phyloP scores from a whole-genome alignment of 371 early-diverging fungal species.

The Mycotypha africana region DNA sequence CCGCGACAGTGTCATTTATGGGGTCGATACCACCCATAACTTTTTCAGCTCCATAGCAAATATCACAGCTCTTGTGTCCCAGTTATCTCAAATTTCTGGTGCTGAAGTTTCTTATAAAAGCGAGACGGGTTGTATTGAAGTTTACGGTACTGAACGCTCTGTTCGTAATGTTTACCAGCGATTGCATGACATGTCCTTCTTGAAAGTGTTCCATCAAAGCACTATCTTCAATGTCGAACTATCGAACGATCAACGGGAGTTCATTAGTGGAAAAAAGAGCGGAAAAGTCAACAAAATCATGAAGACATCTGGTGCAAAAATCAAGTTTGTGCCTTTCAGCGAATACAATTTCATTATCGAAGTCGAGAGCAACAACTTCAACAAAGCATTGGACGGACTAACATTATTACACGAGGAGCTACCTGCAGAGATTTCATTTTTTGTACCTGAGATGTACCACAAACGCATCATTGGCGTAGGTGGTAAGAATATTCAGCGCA shows the following conservation, averaged over 20 bases:
- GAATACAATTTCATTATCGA: conserved; percentile 78
- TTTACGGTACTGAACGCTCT: conserved; percentile 58
- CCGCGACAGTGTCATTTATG: conserved; percentile 27
- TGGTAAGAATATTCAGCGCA: conserved; percentile 91
- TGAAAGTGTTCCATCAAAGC: conserved; percentile 25
- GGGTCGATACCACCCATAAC: conserved; percentile 1
- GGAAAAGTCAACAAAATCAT: conserved; percentile 91
- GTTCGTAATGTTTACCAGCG: conserved; percentile 55
- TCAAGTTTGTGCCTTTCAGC: conserved; percentile 50
- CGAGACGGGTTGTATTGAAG: conserved; percentile 51
- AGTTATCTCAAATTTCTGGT: conserved; percentile 51
- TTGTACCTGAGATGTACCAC: conserved; percentile 84
- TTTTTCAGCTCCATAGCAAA: conserved; percentile 33
- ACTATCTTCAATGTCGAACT: conserved; percentile 59
- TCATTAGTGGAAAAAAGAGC: conserved; percentile 92
- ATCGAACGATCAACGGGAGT: conserved; percentile 82
- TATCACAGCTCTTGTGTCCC: conserved; percentile 36
- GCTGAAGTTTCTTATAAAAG: conserved; percentile 51
- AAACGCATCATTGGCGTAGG: conserved; percentile 94
- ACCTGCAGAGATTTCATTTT: conserved; percentile 85
- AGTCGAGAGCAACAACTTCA: conserved; percentile 52
- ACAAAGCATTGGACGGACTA: conserved; percentile 62
- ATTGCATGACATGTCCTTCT: conserved; percentile 39
- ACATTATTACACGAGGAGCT: conserved; percentile 75
- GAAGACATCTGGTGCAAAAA: conserved; percentile 61